These are phyloP conservation scores for Saccharomycopsis vini DNA, from an alignment of 805 yeast genomes.

Conservation along the genomic window DNA sequence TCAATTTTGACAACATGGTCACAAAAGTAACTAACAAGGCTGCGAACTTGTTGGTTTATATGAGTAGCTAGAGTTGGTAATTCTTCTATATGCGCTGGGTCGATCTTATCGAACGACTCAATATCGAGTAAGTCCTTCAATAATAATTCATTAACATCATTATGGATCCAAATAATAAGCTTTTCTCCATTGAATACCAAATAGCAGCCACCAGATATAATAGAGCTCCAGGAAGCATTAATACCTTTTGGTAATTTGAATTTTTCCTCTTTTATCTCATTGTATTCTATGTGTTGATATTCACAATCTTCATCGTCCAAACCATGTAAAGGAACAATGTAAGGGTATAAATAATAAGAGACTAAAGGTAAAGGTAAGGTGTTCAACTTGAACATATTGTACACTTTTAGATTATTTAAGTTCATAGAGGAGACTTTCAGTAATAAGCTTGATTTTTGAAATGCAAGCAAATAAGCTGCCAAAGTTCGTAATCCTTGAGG, in stretches of 20 bases:
- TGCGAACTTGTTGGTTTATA: slow-evolving; percentile 59
- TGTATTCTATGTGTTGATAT: slow-evolving; percentile 20
- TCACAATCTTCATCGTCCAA: slow-evolving; percentile 50
- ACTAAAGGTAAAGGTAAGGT: slow-evolving; percentile 48
- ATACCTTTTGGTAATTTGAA: slow-evolving; percentile 39
- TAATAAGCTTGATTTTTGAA: slow-evolving; percentile 62
- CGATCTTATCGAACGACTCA: slow-evolving; percentile 25
- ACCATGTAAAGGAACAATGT: slow-evolving; percentile 63
- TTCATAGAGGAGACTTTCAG: slow-evolving; percentile 29
- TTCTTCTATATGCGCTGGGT: slow-evolving; percentile 30
- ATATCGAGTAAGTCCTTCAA: slow-evolving; percentile 71
- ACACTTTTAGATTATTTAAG: slow-evolving; percentile 53
- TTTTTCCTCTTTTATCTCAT: no score
- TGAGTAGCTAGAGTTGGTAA: slow-evolving; percentile 65
- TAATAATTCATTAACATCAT: slow-evolving; percentile 55
- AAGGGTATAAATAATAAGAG: slow-evolving; percentile 68
- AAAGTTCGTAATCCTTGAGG: slow-evolving; percentile 75
- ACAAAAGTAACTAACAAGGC: slow-evolving; percentile 50
- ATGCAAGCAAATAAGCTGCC: slow-evolving; percentile 56
- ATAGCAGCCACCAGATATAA: slow-evolving; percentile 67
- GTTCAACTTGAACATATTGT: slow-evolving; percentile 42
- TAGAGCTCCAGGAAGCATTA: slow-evolving; percentile 33
- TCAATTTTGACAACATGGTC: slow-evolving; percentile 28
- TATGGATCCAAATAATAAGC: slow-evolving; percentile 59
- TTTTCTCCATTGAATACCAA: slow-evolving; percentile 60